Evolutionary conservation across 2,329 filamentous ascomycete species (phyloP), one percentile per base, ranked within the genome.

Genomic region (Aureobasidium sp.): DNA sequence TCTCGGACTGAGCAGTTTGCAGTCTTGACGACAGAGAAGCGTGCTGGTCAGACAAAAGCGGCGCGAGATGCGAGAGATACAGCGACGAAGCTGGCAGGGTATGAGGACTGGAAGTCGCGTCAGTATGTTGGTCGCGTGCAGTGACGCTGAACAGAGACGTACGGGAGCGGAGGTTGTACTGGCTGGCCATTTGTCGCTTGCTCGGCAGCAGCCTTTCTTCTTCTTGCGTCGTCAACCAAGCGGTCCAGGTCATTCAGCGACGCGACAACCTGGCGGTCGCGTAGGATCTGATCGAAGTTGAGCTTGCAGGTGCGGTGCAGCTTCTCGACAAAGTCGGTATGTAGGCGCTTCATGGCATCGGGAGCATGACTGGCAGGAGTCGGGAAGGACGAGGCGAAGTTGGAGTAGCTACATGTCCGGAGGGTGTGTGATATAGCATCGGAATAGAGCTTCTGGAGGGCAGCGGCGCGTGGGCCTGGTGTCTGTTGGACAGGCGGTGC

Each of bases 341-440:
- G 83, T 27, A 87, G 75, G 4, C 77, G 76, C 67, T 84, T 79
- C 62, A 87, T 68, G 45, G 78, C 79, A 30, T 79, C 79, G 1
- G 83, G 80, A 11, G 82, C 82, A 67, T 85, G 76, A 67, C 77
- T 75, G 21, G 84, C 81, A 1, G 83, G 80, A 0, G 85, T 87
- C 0, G 85, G 84, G 65, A 87, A 87, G 67, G 85, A 87, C 29
- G 82, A 75, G 0, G 82, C 78, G 69, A 87, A 87, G 67, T 86
- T 86, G 53, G 76, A 74, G 69, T 85, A 82, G 10, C 79, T 83
- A 71, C 83, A 85, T 57, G 83, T 83, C 64, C 81, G 80, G n/a
- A 86, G 71, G 1, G 84, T 83, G 64, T 83, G 81, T 11, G 78
- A 76, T 27, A 86, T 77, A 16, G 85, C 84, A 63, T 83, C 78